These are phyloP conservation scores for Graphilbum fragrans DNA, from an alignment of 2,329 filamentous ascomycete species.

Conservation along the genomic window DNA sequence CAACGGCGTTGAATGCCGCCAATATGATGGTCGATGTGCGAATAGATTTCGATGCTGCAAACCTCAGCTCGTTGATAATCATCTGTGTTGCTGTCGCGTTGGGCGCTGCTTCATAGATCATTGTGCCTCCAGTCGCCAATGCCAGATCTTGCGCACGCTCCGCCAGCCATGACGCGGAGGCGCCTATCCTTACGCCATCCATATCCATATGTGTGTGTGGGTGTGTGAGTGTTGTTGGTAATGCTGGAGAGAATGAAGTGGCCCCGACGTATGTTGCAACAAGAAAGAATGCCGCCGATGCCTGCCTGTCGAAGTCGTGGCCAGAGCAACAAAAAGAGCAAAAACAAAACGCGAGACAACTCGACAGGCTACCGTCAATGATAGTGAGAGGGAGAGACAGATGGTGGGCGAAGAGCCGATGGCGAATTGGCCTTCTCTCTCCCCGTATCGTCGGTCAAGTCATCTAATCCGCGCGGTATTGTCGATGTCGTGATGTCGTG, in stretches of 20 bases:
- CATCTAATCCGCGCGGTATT: constrained; percentile 26
- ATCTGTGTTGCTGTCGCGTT: constrained; percentile 29
- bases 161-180: constrained; percentile 16
- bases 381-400: neutral
- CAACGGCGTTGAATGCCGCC: constrained; percentile 47
- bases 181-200: constrained; percentile 11
- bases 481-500: constrained; percentile 14
- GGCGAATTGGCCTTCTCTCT: constrained; percentile 18
- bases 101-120: constrained; percentile 12
- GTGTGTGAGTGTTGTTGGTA: neutral
- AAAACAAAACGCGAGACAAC: no score
- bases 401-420: constrained; percentile 10
- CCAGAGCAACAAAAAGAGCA: neutral
- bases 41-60: constrained; percentile 42
- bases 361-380: neutral
- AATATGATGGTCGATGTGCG: constrained; percentile 50
- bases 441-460: constrained; percentile 25
- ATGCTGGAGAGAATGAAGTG: neutral
- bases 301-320: no score
- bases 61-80: constrained; percentile 37
- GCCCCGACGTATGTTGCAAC: neutral
- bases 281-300: no score
- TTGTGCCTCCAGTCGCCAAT: constrained; percentile 7
- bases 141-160: constrained; percentile 15
- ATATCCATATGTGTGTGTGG: constrained; percentile 3